Base-by-base conservation (phyloP, 2,329 filamentous ascomycete genomes). In the Exserohilum turcica region DNA sequence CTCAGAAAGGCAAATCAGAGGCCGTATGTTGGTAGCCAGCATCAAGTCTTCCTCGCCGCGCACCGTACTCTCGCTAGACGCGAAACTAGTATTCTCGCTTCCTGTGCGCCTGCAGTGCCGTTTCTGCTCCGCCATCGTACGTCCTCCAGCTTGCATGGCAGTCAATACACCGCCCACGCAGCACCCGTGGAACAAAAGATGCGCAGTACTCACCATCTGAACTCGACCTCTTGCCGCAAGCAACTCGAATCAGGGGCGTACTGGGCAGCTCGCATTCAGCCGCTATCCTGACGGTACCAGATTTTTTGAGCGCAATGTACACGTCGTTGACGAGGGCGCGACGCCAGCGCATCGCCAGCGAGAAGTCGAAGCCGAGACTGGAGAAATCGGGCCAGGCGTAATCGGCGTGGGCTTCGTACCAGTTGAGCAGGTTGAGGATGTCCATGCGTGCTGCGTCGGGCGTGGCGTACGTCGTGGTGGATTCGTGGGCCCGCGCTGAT, bases 361-460 rank as follows among this genome's bases (percentile, higher is more conserved):
- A 37, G 36, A 66, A 68, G 43, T 61, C 53, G 40, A 40, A 61
- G 19, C 56, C 51, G 8, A 49, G 27, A 4, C 33, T 24, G 2
- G 21, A 13, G 37, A 68, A 64, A 10, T 59, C 48, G 0, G 62
- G 62, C 63, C 60, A 64, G 4, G 44, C 19, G 19, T 66, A 66
- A 19, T 56, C 46, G 3, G 36, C 35, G 9, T 63, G 54, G 1
- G 54, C 62, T 27, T 66, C 57, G 33, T 47, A 38, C 45, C 37
- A 60, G 54, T 59, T 64, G 5, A 66, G 47, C 3, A 36, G 43
- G 12, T 56, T 55, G 10, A 61, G 35, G 2, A 65, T 49, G 13
- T 38, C 42, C n/a, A 60, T 37, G 18, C 56, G 52, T 3, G 39
- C 59, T 13, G 31, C 37, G 33, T 61, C 54, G 5, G 52, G 27